These are phyloP conservation scores for Dendrobium catenatum DNA, from an alignment of 106 monocot species.

Conservation along the genomic window DNA sequence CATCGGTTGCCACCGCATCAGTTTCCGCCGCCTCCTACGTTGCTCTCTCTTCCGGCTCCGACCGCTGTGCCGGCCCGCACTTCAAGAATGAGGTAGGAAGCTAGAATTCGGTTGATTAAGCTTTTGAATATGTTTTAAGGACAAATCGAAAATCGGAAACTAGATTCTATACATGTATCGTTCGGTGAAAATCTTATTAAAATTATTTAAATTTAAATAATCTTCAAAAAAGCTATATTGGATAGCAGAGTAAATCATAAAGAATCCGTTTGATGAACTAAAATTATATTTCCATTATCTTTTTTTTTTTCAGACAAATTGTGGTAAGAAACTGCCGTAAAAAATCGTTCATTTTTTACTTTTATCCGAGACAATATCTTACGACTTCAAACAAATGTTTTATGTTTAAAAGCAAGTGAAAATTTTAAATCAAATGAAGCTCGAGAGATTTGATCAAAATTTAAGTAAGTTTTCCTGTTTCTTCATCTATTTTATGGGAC, in stretches of 20 bases:
- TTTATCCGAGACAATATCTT: not conserved
- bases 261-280: no score
- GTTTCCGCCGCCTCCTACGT: constrained; percentile 6
- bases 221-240: no score
- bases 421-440: not conserved
- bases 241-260: no score
- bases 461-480: not conserved
- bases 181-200: no score
- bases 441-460: not conserved
- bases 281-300: no score
- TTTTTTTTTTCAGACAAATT: no score
- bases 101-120: not conserved
- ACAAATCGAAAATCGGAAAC: no score
- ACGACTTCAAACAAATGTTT: not conserved
- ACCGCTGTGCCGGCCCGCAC: not conserved
- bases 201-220: no score
- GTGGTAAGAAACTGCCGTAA: no score
- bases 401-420: not conserved
- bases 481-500: not conserved
- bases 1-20: constrained; percentile 9
- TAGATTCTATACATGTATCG: no score
- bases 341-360: no score
- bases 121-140: no score
- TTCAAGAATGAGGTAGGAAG: not conserved
- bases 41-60: not conserved